A percentile compares a stretch with the other conserved stretches of the same genome.
These are phyloP conservation scores for Eucalyptus leucophloia DNA, from an alignment of 345 rosid species.

Conservation along the genomic window DNA sequence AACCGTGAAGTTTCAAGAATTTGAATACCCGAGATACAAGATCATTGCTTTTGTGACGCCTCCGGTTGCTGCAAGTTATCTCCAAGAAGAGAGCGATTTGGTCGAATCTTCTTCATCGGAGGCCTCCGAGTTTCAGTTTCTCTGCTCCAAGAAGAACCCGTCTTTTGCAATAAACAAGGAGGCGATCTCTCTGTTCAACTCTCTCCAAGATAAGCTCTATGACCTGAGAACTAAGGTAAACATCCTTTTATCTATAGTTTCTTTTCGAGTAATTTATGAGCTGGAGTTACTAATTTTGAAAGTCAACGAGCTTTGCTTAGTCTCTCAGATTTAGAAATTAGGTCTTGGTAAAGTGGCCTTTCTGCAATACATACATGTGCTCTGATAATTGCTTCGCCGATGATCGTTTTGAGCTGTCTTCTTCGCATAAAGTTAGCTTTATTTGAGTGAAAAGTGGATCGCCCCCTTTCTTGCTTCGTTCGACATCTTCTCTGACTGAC, in stretches of 20 bases:
- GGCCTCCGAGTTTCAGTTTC: conserved; percentile 17
- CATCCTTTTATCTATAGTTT: background rate
- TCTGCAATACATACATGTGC: too few relatives aligned
- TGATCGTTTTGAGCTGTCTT: too few relatives aligned
- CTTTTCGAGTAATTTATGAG: background rate
- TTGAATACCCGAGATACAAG: background rate
- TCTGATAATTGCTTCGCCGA: too few relatives aligned
- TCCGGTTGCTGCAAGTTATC: background rate
- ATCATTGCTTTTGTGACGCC: conserved; percentile 32
- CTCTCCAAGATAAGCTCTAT: conserved; percentile 2
- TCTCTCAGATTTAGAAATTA: too few relatives aligned
- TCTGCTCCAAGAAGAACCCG: conserved; percentile 13
- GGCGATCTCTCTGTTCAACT: conserved; percentile 23
- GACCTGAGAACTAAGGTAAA: accelerated
- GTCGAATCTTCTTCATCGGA: conserved; percentile 18
- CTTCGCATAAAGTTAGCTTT: too few relatives aligned
- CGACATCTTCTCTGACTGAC: background rate
- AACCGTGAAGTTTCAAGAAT: background rate
- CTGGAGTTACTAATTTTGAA: background rate
- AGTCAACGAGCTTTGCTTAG: too few relatives aligned
- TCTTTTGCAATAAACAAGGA: conserved; percentile 21
- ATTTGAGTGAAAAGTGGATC: too few relatives aligned
- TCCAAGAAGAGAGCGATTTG: background rate
- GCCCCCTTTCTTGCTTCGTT: background rate
- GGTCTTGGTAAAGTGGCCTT: too few relatives aligned